A percentile compares a stretch with the other conserved stretches of the same genome.
phyloP scores from a whole-genome alignment of 345 rosid species.

The Psidium guajava region DNA sequence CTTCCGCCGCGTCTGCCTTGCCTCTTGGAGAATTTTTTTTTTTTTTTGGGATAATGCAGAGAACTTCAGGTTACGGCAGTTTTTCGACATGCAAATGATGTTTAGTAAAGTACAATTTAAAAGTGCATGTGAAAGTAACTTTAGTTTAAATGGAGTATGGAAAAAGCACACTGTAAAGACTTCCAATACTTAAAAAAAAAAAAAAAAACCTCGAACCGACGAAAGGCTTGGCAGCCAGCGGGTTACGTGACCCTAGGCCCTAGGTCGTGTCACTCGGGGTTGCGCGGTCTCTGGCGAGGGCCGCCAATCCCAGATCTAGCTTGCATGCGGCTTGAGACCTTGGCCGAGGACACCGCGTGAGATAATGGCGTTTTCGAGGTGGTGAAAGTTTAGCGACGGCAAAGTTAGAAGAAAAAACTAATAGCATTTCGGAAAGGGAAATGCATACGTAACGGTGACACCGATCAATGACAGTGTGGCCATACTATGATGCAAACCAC shows the following conservation, averaged over 20 bases:
- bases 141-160: neutral
- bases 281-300: too few species aligned
- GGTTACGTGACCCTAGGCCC: neutral
- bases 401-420: neutral
- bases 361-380: neutral
- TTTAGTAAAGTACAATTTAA: neutral
- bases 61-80: neutral
- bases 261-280: neutral
- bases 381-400: neutral
- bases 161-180: too few species aligned
- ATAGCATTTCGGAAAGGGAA: neutral
- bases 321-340: accelerated
- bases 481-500: too few species aligned
- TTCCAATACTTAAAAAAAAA: neutral
- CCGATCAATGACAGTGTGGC: too few species aligned
- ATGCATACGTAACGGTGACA: too few species aligned
- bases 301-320: accelerated
- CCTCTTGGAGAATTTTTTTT: neutral
- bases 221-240: neutral
- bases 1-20: neutral
- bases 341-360: accelerated
- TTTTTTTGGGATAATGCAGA: neutral
- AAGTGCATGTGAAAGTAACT: neutral
- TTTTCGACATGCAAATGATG: neutral
- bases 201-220: neutral